Base-by-base conservation (phyloP, 306 rosid genomes). In the Casuarina equisetifolia region DNA sequence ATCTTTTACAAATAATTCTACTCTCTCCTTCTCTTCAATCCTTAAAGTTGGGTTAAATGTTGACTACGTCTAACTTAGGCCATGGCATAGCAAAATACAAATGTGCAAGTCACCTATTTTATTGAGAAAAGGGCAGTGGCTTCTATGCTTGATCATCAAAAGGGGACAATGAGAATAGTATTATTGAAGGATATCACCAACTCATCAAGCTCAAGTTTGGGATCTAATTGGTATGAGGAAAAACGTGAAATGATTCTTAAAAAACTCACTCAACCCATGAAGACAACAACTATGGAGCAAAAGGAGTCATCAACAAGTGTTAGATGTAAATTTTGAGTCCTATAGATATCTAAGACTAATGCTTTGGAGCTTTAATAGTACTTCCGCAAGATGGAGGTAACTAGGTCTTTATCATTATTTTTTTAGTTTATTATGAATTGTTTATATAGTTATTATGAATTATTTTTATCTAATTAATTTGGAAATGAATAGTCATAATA, bases 361-460 rank as follows among this genome's bases (percentile, higher is more conserved):
- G 88, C 74, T 38, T 87, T 91, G 3, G 99, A 92, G 68, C 86
- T 95, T 51, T 90, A 87, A 66, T 85, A 84, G 1, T 92, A 95
- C 72, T 96, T 95, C 62, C 93, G 85, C 25, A 39, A 13, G 1
- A 38, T 92, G 79, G 99, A 95, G 97, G 99, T 95, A 78, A 54
- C 42, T 40, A 9, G n/a, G 63, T 1, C 13, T 1, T 50, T 8
- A 11, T 40, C 42, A 1, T 13, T 40, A 7, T 39, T 66, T 40
- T 15, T 48, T 39, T 66, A 5, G 32, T 66, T 39, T 8, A 5
- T 16, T 39, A 43, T 45, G 11, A 25, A 25, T 1, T 25, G 32
- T 25, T 25, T 25, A 25, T 25, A 25, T 25, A 25, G 32, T 25
- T 25, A 25, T 25, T 25, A 25, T 25, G 32, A 25, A 25, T 25